A percentile compares a stretch with the other conserved stretches of the same genome.
Conservation (phyloP, 148 eudicot species). For the Agrostemma githago region DNA sequence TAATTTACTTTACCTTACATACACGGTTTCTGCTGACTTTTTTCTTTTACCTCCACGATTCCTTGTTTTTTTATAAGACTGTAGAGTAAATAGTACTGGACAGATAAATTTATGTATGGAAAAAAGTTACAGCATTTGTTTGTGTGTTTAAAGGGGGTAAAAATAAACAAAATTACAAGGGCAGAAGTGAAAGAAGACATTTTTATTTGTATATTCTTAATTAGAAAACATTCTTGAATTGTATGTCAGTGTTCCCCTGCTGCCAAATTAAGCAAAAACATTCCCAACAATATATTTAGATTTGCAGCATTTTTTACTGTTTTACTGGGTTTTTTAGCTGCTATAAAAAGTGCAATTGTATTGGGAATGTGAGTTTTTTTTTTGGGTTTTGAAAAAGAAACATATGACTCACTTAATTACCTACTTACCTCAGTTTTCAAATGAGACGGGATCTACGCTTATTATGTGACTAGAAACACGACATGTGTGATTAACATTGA, state of each 20-base stretch:
- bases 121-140: constrained; percentile 13
- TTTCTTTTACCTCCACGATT: background rate
- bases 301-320: background rate
- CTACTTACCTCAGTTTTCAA: background rate
- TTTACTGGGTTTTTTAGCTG: background rate
- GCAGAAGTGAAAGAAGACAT: background rate
- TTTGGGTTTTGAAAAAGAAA: constrained; percentile 7
- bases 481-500: no score
- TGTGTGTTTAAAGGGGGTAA: background rate
- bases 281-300: background rate
- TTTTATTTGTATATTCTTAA: constrained; percentile 14
- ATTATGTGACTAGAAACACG: no score
- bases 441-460: no score
- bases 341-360: background rate
- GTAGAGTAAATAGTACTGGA: constrained; percentile 15
- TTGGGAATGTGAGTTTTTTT: background rate
- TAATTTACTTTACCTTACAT: background rate
- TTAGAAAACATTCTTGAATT: constrained; percentile 21
- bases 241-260: constrained; percentile 22
- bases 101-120: constrained; percentile 15
- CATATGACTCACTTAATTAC: background rate
- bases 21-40: background rate
- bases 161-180: background rate
- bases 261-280: constrained; percentile 14
- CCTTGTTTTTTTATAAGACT: constrained; percentile 1